These are phyloP conservation scores for Solanum paucissectum DNA, from an alignment of 257 asterid species.

Conservation along the genomic window DNA sequence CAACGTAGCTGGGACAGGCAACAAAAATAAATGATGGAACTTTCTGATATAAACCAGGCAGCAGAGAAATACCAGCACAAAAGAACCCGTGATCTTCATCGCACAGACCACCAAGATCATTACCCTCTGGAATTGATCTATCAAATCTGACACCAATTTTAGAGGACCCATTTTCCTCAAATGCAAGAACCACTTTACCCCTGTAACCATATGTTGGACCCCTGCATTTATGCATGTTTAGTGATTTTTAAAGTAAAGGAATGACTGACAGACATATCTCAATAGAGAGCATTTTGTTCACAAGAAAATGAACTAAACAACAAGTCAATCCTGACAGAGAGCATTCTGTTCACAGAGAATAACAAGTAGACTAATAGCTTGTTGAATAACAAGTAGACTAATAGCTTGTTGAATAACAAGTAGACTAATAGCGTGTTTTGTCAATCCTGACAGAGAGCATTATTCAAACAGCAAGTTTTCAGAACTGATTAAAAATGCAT, in stretches of 20 bases:
- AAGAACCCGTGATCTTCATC: slow-evolving; percentile 5
- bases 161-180: slow-evolving; percentile 65
- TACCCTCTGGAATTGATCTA: not conserved
- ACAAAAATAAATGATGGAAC: not conserved
- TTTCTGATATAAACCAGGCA: not conserved
- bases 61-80: not conserved
- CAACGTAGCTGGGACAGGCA: not conserved
- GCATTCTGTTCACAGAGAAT: not conserved
- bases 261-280: not conserved
- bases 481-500: not conserved
- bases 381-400: not conserved
- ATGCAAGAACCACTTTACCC: slow-evolving; percentile 84
- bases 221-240: slow-evolving; percentile 24
- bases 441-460: not conserved
- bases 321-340: not conserved
- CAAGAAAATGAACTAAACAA: not conserved
- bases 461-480: not conserved
- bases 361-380: not conserved
- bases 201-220: slow-evolving; percentile 65
- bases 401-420: too few species aligned
- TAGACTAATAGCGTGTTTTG: too few species aligned
- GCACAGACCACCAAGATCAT: slow-evolving; percentile 1
- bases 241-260: not conserved
- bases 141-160: slow-evolving; percentile 3
- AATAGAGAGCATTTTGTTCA: not conserved